Evolutionary conservation across 495 filamentous ascomycete species (phyloP), one percentile per base, ranked within the genome.

Genomic region (Usnea hakonensis): DNA sequence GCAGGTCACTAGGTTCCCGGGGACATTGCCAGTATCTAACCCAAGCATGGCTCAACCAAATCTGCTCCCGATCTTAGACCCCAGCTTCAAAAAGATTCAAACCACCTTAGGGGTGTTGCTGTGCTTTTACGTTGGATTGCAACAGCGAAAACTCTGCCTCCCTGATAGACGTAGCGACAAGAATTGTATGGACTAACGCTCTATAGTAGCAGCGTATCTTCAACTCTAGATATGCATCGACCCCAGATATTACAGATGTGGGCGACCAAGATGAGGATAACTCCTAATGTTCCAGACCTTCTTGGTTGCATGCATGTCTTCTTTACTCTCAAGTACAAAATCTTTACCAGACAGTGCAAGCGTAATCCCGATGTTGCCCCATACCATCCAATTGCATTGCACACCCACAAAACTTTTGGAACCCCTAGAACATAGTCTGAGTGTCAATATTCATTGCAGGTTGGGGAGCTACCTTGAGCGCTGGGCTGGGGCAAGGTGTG

Each of bases 291-390:
- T 26, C 17, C 36, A 19, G 8, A 17, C 0, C 10, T 57, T n/a
- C 32, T 23, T 13, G 19, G 26, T 46, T 7, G 17, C 33, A 1
- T 17, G 17, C 13, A 55, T 21, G 13, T 7, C 41, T 32, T 38
- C 26, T 2, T 14, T 26, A 26, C 23, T 23, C 9, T 28, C 3
- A 89, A 71, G 68, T 87, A 88, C 16, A 74, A 71, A 1, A 81
- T 67, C 36, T 87, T 75, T 40, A 79, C 81, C 16, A 83, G 60
- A 44, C 50, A 89, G 68, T 21, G 79, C 76, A 0, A 60, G 66
- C 6, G 87, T 90, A 28, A 78, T 73, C 0, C 81, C 86, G 52
- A 92, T 77, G 67, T 91, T 90, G 14, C 88, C 89, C 85, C 86
- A 90, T 2, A 84, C 81, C 74, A 89, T 76, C 32, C 78, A 70